phyloP scores from a whole-genome alignment of 2,329 filamentous ascomycete genomes.

The Whalleya microplaca region DNA sequence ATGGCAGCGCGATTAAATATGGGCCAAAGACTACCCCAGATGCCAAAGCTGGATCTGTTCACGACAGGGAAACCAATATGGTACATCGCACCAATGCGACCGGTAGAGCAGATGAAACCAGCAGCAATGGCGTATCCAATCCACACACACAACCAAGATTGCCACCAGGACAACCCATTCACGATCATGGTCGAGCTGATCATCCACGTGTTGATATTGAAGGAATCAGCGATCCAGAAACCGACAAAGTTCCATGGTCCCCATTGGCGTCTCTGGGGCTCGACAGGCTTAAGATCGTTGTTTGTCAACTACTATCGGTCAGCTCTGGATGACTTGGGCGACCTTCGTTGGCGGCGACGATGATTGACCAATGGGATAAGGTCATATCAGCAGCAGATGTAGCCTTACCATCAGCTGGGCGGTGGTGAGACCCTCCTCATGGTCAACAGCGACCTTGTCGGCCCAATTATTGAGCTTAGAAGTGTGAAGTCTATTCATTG shows the following conservation, averaged over 20 bases:
- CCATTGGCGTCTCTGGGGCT: slow-evolving; percentile 81
- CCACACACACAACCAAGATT: slow-evolving; percentile 88
- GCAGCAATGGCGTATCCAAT: slow-evolving; percentile 80
- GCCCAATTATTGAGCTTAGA: slow-evolving; percentile 48
- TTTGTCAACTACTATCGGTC: slow-evolving; percentile 67
- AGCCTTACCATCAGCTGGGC: slow-evolving; percentile 74
- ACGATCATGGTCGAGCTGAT: slow-evolving; percentile 84
- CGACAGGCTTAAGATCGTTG: slow-evolving; percentile 79
- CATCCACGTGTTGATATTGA: slow-evolving; percentile 96
- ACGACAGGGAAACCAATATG: slow-evolving; percentile 89
- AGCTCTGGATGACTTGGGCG: slow-evolving; percentile 11
- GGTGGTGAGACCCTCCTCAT: slow-evolving; percentile 76
- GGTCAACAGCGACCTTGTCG: slow-evolving; percentile 70
- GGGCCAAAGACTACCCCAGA: slow-evolving; percentile 89
- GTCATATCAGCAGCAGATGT: background rate
- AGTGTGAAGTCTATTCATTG: slow-evolving; percentile 40
- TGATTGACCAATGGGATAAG: background rate
- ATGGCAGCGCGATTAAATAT: slow-evolving; percentile 88
- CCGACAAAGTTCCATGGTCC: slow-evolving; percentile 84
- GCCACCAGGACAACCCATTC: slow-evolving; percentile 84
- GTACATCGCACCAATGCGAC: slow-evolving; percentile 83
- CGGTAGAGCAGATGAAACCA: slow-evolving; percentile 75
- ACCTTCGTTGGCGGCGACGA: background rate
- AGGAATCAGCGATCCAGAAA: slow-evolving; percentile 84
- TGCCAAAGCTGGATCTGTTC: slow-evolving; percentile 77